These are phyloP conservation scores for Moringa oleifera DNA, from an alignment of 345 rosid genomes.

Conservation along the genomic window DNA sequence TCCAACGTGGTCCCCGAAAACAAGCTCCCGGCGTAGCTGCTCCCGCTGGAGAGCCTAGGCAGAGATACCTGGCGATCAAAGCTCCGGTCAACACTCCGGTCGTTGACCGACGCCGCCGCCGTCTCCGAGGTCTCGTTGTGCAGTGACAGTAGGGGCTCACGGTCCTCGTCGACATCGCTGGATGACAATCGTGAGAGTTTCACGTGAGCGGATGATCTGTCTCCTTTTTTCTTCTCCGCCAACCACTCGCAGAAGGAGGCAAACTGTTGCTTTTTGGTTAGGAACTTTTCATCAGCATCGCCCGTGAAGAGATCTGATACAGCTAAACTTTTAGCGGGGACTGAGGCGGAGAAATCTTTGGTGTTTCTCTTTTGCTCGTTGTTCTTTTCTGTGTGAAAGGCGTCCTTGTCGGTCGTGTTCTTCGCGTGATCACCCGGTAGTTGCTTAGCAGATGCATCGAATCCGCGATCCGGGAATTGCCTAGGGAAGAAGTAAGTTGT, in stretches of 20 bases:
- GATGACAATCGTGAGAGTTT: constrained; percentile 32
- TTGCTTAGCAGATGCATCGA: constrained; percentile 43
- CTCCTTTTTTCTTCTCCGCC: constrained; percentile 44
- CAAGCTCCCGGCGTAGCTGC: constrained; percentile 77
- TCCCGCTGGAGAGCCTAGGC: constrained; percentile 76
- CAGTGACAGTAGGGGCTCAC: constrained; percentile 34
- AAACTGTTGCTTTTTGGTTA: constrained; percentile 52
- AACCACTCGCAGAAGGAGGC: constrained; percentile 65
- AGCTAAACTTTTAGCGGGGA: constrained; percentile 18
- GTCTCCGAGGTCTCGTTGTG: constrained; percentile 20
- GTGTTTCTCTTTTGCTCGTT: constrained; percentile 14
- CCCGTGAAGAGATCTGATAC: constrained; percentile 58
- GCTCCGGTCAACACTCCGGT: constrained; percentile 40
- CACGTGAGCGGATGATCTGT: constrained; percentile 29
- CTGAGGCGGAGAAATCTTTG: constrained; percentile 8
- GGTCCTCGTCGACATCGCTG: constrained; percentile 40
- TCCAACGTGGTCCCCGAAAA: constrained; percentile 79
- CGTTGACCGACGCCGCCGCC: constrained; percentile 16
- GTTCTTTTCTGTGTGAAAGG: background rate
- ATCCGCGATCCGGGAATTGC: constrained; percentile 82
- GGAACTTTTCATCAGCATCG: constrained; percentile 30
- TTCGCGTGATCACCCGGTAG: constrained; percentile 50
- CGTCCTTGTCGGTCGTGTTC: constrained; percentile 16
- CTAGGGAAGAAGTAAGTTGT: constrained; percentile 98
- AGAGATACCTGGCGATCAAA: constrained; percentile 66